A percentile compares a stretch with the other conserved stretches of the same genome.
These are phyloP conservation scores for Monosporozyma aerobia DNA, from an alignment of 805 yeast species.

Conservation along the genomic window DNA sequence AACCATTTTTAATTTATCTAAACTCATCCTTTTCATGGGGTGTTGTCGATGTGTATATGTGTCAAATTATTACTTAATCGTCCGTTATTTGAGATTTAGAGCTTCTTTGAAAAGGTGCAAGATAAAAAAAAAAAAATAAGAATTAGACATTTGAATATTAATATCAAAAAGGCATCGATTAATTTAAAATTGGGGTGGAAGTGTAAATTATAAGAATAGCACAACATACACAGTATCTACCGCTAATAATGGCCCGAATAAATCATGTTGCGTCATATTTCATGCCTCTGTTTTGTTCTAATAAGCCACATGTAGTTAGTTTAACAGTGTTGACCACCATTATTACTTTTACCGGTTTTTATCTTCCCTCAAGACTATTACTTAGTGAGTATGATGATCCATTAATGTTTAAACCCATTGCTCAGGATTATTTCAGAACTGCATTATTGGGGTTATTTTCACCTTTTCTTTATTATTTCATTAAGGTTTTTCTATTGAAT, in stretches of 20 bases:
- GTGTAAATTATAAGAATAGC: neutral
- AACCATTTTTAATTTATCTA: neutral
- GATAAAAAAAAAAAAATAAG: neutral
- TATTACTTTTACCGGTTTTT: constrained; percentile 13
- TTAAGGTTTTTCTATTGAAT: constrained; percentile 24
- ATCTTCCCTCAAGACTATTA: constrained; percentile 17
- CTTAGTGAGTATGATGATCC: constrained; percentile 20
- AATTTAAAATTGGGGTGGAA: neutral
- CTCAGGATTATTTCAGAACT: constrained; percentile 34
- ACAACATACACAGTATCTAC: neutral
- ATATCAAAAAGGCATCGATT: neutral
- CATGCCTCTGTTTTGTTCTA: constrained; percentile 30
- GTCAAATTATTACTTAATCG: neutral
- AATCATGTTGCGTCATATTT: constrained; percentile 26
- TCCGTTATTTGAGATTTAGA: neutral
- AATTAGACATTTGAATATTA: too few relatives aligned
- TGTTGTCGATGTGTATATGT: neutral
- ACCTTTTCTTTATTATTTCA: constrained; percentile 28
- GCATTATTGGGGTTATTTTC: constrained; percentile 30
- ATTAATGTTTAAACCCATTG: constrained; percentile 28
- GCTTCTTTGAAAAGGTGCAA: neutral
- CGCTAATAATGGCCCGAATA: constrained; percentile 20
- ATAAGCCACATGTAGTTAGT: constrained; percentile 18
- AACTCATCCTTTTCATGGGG: too few relatives aligned
- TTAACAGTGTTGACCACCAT: constrained; percentile 7